Conservation (phyloP, 164 flowering plant genomes). For the Hamamelis virginiana region DNA sequence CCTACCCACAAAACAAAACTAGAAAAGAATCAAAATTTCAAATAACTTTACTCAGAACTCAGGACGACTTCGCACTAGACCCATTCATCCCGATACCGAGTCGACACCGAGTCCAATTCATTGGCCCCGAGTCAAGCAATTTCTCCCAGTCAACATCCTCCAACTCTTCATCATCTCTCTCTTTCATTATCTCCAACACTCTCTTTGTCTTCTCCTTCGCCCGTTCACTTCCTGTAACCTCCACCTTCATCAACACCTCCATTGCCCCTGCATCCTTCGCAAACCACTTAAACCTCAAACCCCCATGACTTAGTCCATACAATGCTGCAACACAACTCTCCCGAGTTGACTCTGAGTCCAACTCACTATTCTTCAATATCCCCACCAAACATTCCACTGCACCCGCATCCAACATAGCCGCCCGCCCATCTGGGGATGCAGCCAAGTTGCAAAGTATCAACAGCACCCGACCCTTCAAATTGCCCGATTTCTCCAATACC, state of each 20-base stretch:
- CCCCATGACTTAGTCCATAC: slow-evolving; percentile 37
- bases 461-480: slow-evolving; percentile 26
- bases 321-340: slow-evolving; percentile 36
- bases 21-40: too few relatives aligned
- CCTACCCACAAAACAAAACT: too few relatives aligned
- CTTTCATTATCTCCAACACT: slow-evolving; percentile 34
- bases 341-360: slow-evolving; percentile 25
- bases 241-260: slow-evolving; percentile 31
- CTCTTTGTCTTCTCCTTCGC: slow-evolving; percentile 28
- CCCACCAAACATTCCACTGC: slow-evolving; percentile 39
- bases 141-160: slow-evolving; percentile 42
- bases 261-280: slow-evolving; percentile 33
- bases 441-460: slow-evolving; percentile 36
- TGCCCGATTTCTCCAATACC: slow-evolving; percentile 36
- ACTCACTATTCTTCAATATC: slow-evolving; percentile 21
- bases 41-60: slow-evolving; percentile 19
- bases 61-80: slow-evolving; percentile 24
- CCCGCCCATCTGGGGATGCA: slow-evolving; percentile 30
- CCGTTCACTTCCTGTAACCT: slow-evolving; percentile 24
- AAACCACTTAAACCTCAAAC: slow-evolving; percentile 42
- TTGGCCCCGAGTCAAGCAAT: slow-evolving; percentile 32
- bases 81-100: slow-evolving; percentile 6
- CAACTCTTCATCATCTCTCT: slow-evolving; percentile 19
- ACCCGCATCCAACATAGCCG: slow-evolving; percentile 42
- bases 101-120: slow-evolving; percentile 20